Conservation (phyloP, 75 land plant genomes). For the Picea sitchensis region DNA sequence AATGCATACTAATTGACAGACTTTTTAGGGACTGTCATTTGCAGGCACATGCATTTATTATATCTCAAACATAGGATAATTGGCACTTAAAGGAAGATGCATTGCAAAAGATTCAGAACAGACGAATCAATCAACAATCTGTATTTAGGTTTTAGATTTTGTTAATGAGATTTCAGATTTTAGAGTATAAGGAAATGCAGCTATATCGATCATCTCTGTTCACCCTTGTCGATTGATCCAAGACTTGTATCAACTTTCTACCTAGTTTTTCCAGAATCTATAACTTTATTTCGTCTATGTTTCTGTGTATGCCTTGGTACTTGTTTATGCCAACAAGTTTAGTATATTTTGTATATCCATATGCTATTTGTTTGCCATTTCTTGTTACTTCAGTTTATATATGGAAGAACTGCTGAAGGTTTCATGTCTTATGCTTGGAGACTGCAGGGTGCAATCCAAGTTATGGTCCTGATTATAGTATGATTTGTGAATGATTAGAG, state of each 20-base stretch:
- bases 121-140: too few relatives aligned
- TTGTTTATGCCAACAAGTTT: not conserved
- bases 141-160: not conserved
- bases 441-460: not conserved
- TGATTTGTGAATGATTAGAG: not conserved
- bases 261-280: not conserved
- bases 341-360: not conserved
- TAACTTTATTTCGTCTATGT: not conserved
- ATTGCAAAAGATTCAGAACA: too few relatives aligned
- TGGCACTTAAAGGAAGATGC: too few relatives aligned
- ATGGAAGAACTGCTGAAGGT: not conserved
- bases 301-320: not conserved
- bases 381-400: not conserved
- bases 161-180: not conserved
- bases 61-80: too few relatives aligned
- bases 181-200: not conserved
- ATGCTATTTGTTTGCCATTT: not conserved
- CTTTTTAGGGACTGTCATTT: too few relatives aligned
- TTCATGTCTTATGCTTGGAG: not conserved
- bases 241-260: not conserved
- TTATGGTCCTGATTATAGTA: not conserved
- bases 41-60: too few relatives aligned
- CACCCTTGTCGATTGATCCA: not conserved
- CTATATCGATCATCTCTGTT: not conserved
- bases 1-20: too few relatives aligned